These are phyloP conservation scores for Halophytophthora polymorphica DNA, from an alignment of 352 stramenopile species.

Conservation along the genomic window DNA sequence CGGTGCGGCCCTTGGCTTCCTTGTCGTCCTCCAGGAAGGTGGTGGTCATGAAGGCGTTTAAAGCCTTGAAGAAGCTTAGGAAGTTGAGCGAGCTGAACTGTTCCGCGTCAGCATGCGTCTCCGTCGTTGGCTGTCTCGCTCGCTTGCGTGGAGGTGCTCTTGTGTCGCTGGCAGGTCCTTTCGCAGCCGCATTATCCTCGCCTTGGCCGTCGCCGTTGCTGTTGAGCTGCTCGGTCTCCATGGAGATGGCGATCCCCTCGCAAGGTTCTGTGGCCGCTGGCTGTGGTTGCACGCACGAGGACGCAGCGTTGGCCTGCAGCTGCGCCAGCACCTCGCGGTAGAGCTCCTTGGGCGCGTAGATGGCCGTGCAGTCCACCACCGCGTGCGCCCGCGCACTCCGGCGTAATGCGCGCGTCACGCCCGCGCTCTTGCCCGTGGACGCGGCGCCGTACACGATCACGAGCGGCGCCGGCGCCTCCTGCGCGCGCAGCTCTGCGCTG, in stretches of 20 bases:
- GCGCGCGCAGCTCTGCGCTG: conserved; percentile 6
- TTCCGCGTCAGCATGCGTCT: conserved; percentile 15
- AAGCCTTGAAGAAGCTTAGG: conserved; percentile 61
- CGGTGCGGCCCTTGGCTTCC: not conserved
- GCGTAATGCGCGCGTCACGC: conserved; percentile 41
- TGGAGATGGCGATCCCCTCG: conserved; percentile 11
- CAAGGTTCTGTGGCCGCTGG: not conserved
- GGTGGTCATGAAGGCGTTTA: conserved; percentile 49
- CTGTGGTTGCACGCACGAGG: conserved; percentile 1
- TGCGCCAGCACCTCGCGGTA: conserved; percentile 73
- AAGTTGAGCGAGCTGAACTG: conserved; percentile 65
- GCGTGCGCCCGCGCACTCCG: conserved; percentile 33
- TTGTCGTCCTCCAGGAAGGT: not conserved
- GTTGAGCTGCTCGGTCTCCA: conserved; percentile 4
- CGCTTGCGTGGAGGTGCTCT: conserved; percentile 6
- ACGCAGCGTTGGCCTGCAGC: conserved; percentile 29
- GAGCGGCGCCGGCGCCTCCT: conserved; percentile 51
- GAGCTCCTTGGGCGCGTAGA: conserved; percentile 64
- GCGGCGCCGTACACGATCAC: conserved; percentile 70
- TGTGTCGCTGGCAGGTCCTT: not conserved
- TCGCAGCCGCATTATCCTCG: not conserved
- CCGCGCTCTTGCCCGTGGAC: conserved; percentile 73
- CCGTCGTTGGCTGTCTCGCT: not conserved
- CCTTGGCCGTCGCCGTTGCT: conserved; percentile 3
- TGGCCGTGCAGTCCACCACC: conserved; percentile 66